These are phyloP conservation scores for Fusarium haematococcum DNA, from an alignment of 2,329 filamentous ascomycete genomes.

Conservation along the genomic window DNA sequence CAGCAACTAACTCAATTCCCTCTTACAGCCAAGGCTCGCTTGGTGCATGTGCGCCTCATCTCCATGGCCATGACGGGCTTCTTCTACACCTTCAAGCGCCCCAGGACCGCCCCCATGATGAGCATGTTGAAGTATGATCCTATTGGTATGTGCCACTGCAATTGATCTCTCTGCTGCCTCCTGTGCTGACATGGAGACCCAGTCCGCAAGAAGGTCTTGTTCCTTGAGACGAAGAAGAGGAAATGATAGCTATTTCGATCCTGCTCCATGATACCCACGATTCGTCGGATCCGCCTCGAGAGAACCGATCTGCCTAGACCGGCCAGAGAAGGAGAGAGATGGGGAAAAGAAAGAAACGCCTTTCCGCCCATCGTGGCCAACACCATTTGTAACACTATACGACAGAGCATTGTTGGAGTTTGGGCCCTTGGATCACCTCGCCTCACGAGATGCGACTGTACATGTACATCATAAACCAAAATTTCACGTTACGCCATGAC, in stretches of 20 bases:
- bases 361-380: slow-evolving; percentile 10
- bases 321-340: slow-evolving; percentile 11
- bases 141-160: slow-evolving; percentile 71
- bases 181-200: slow-evolving; percentile 25
- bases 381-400: slow-evolving; percentile 46
- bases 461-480: slow-evolving; percentile 42
- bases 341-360: neutral
- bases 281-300: slow-evolving; percentile 8
- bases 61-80: slow-evolving; percentile 99
- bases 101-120: slow-evolving; percentile 83
- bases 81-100: slow-evolving; percentile 91
- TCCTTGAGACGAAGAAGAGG: slow-evolving; percentile 91
- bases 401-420: slow-evolving; percentile 48
- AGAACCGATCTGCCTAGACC: slow-evolving; percentile 10
- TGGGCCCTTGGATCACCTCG: slow-evolving; percentile 33
- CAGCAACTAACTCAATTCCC: slow-evolving; percentile 18
- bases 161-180: neutral
- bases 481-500: slow-evolving; percentile 22
- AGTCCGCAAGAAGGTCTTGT: slow-evolving; percentile 97
- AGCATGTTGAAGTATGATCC: slow-evolving; percentile 99
- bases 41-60: slow-evolving; percentile 91
- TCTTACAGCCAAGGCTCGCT: slow-evolving; percentile 83
- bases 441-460: slow-evolving; percentile 38
- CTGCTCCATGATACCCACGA: slow-evolving; percentile 27
- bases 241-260: slow-evolving; percentile 54